Base-by-base conservation (phyloP, 495 filamentous ascomycete species). In the Xylaria grammica region DNA sequence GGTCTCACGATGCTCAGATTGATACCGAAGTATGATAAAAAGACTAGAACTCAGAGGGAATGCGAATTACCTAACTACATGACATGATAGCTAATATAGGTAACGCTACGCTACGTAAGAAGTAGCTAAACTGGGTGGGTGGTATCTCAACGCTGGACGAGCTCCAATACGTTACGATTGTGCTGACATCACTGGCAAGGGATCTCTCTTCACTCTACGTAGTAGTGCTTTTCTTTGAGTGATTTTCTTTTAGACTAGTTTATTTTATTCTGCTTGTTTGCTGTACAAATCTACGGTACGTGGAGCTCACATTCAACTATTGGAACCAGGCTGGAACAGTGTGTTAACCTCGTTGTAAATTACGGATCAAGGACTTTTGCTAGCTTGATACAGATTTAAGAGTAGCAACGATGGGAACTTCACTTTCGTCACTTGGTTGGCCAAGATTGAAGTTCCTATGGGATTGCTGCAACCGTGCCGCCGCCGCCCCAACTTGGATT, bases 1-100 rank as follows among this genome's bases (percentile, higher is more conserved):
- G 6, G 48, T 59, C 56, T 59, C 42, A 59, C 24, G 56, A 59
- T 59, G 56, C 6, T 38, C 6, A 57, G n/a, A 24, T 22, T 15
- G 7, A 45, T 30, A 36, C 30, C 8, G 51, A 17, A 53, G 29
- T 27, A 53, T 8, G 17, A 0, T 6, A 13, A 4, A 56, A 26
- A 11, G 26, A 44, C 0, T 44, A n/a, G 40, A 30, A n/a, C 4
- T 15, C 8, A 27, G 17, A 51, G n/a, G 49, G 17, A 19, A 51
- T 30, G 27, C 49, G 27, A 30, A 51, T 51, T 30, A 19, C 46
- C 46, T 27, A 49, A 27, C 2, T 11, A 49, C 3, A 49, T 9
- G 24, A 4, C 15, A 24, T 26, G 44, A 11, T 48, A 46, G 1
- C 0, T 48, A 48, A 15, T 29, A 27, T 29, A 50, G 46, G 24